Evolutionary conservation across 1,284 basidiomycete species (phyloP).

Genomic region (Rhodotorula sp.): DNA sequence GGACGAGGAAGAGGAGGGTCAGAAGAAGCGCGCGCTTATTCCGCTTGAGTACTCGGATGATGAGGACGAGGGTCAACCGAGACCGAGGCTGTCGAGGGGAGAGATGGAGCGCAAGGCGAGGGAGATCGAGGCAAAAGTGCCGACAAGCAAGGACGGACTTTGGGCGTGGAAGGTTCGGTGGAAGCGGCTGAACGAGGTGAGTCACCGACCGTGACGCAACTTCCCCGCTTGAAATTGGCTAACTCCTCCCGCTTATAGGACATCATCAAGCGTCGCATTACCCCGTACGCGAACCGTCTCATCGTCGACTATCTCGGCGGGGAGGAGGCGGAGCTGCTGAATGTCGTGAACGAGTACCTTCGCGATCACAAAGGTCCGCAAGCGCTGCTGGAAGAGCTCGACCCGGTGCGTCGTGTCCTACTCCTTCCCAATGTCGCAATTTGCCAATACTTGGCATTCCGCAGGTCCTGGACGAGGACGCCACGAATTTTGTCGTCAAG

Average conservation of each 20-base stretch:
- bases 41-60: slow-evolving; percentile 48
- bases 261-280: slow-evolving; percentile 42
- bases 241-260: slow-evolving; percentile 23
- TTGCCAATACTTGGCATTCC: background rate
- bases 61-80: slow-evolving; percentile 40
- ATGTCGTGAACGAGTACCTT: slow-evolving; percentile 45
- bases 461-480: slow-evolving; percentile 46
- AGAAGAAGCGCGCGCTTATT: slow-evolving; percentile 45
- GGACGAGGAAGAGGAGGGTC: slow-evolving; percentile 47
- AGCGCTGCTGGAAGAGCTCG: slow-evolving; percentile 47
- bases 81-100: slow-evolving; percentile 26
- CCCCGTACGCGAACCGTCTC: slow-evolving; percentile 44
- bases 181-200: slow-evolving; percentile 44
- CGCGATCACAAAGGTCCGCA: slow-evolving; percentile 43
- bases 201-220: background rate
- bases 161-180: slow-evolving; percentile 43
- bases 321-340: slow-evolving; percentile 47
- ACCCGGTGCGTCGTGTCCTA: slow-evolving; percentile 41
- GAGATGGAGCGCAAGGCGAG: slow-evolving; percentile 40
- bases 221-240: background rate
- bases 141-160: slow-evolving; percentile 41
- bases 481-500: slow-evolving; percentile 44
- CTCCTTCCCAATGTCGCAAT: no score
- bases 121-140: slow-evolving; percentile 43
- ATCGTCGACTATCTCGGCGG: slow-evolving; percentile 47